phyloP scores from a whole-genome alignment of 2,329 filamentous ascomycete genomes.

The Colletotrichum sp. region DNA sequence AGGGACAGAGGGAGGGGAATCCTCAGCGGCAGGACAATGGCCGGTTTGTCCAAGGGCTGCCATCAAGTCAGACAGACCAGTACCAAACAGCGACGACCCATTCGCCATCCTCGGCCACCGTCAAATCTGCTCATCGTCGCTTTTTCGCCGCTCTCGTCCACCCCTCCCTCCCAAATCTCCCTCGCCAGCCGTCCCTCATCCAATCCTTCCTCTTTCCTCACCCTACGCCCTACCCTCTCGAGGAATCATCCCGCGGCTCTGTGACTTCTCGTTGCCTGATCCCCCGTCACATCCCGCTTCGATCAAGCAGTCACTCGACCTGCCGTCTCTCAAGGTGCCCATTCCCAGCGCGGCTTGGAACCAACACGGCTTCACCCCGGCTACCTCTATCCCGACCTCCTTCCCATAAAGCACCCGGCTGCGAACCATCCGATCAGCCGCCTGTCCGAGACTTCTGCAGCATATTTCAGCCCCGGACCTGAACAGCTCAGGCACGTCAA shows the following conservation, averaged over 20 bases:
- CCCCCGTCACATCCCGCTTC: neutral
- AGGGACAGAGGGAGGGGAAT: neutral
- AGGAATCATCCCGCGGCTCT: neutral
- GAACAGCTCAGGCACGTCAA: neutral
- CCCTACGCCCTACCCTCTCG: neutral
- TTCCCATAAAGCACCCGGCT: slow-evolving; percentile 6
- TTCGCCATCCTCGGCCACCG: neutral
- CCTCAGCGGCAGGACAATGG: neutral
- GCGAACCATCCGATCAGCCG: neutral
- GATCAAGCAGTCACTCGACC: neutral
- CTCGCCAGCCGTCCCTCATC: neutral
- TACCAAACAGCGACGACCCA: neutral
- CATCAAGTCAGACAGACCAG: neutral
- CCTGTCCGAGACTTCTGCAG: neutral
- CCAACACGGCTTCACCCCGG: neutral
- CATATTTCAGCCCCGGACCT: neutral
- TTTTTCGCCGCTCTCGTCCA: neutral
- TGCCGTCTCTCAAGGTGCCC: slow-evolving; percentile 15
- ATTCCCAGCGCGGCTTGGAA: neutral
- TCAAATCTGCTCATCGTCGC: neutral
- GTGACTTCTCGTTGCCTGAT: neutral
- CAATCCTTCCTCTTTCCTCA: neutral
- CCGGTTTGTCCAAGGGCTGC: neutral
- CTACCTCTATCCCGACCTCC: neutral
- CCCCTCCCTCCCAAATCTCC: neutral